A percentile compares a stretch with the other conserved stretches of the same genome.
Conservation (phyloP, 208 protist species). For the Crithidia bombi region DNA sequence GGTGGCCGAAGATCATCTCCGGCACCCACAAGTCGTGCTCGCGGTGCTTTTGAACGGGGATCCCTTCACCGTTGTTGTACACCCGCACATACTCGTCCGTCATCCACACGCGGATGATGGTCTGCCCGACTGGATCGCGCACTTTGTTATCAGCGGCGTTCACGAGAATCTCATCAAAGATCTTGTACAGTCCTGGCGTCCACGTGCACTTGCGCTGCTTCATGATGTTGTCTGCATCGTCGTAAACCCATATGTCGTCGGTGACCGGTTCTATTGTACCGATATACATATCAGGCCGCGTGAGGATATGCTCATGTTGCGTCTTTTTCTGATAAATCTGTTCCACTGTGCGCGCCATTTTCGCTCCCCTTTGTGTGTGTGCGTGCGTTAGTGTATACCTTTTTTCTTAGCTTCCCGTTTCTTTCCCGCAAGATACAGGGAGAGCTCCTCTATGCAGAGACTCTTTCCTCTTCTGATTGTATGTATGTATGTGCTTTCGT, state of each 20-base stretch:
- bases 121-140: conserved; percentile 92
- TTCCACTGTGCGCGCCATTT: conserved; percentile 86
- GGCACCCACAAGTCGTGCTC: conserved; percentile 99
- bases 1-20: conserved; percentile 99
- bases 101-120: conserved; percentile 96
- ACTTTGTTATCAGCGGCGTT: conserved; percentile 99
- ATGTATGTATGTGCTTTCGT: too few relatives aligned
- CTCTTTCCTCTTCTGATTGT: too few relatives aligned
- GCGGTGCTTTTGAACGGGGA: conserved; percentile 97
- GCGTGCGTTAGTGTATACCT: conserved; percentile 22
- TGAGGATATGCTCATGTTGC: conserved; percentile 98
- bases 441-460: conserved; percentile 15
- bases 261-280: conserved; percentile 93
- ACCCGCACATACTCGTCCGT: conserved; percentile 96
- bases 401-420: conserved; percentile 2
- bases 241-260: conserved; percentile 96
- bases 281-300: conserved; percentile 99
- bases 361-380: conserved; percentile 14
- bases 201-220: conserved; percentile 94
- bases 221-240: conserved; percentile 92
- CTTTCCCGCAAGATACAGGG: too few relatives aligned
- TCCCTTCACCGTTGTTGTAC: conserved; percentile 99
- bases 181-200: conserved; percentile 99
- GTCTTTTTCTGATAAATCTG: conserved; percentile 98
- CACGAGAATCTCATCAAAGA: conserved; percentile 99